Base-by-base conservation (phyloP, 2,329 filamentous ascomycete species). In the Ceratocystis alfenasii region DNA sequence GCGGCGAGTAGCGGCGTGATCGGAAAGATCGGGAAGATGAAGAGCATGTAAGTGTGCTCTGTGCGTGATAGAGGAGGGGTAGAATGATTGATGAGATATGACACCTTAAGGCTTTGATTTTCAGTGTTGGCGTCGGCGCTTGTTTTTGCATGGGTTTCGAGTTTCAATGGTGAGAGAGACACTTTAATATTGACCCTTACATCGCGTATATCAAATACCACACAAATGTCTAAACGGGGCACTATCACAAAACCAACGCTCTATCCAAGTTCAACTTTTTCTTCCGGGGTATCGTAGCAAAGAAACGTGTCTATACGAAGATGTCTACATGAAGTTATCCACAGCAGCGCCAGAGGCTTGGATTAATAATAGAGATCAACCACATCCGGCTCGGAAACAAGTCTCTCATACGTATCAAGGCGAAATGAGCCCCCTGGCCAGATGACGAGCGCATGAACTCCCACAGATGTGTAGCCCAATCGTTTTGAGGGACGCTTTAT, bases 351-450 rank as follows among this genome's bases (percentile, higher is more conserved):
- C 48, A 53, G n/a, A 20, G 20, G 36, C 1, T 41, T 41, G 4
- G 36, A 12, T 59, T 17, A 59, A 36, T 59, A n/a, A 15, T 59
- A 28, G 15, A 59, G 28, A 20, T 20, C 55, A 59, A n/a, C 5
- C 1, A 59, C 25, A 1, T 22, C 55, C 8, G 55, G 33, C 3
- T 36, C 55, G 15, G 8, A 17, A 50, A 53, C 25, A n/a, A 64
- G 45, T 59, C 75, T 77, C 74, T 93, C 86, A 73, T 96, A 96
- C 57, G 81, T 80, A 44, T 83, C 80, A 65, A 95, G 71, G 68
- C 88, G 82, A 69, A 96, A 74, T 3, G 87, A 82, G 0, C 88
- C 89, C 12, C 91, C 86, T 48, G 85, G 80, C 86, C 92, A 95
- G 2, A 95, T 74, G 71, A 91, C 78, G 59, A 94, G 74, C 1